Evolutionary conservation across 345 rosid genomes (phyloP).

Genomic region (Ceriops tagal): DNA sequence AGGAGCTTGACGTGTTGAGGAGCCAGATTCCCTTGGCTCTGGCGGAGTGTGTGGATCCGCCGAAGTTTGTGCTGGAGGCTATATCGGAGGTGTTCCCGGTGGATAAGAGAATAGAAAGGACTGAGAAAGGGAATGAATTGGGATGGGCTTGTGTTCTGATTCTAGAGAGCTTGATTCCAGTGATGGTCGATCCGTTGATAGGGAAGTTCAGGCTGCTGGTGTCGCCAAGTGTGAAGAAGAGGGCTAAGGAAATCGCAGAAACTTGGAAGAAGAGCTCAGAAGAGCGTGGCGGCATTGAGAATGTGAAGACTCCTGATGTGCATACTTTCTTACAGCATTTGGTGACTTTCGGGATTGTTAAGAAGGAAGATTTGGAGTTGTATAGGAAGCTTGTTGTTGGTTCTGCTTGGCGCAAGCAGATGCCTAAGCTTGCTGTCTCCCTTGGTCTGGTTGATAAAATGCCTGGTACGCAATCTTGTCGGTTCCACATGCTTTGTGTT

Average conservation of each 20-base stretch:
- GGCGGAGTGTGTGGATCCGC: slow-evolving; percentile 81
- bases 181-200: slow-evolving; percentile 80
- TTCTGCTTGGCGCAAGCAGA: slow-evolving; percentile 97
- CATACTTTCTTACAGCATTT: slow-evolving; percentile 95
- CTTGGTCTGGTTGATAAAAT: slow-evolving; percentile 88
- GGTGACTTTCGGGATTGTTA: slow-evolving; percentile 89
- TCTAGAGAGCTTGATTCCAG: slow-evolving; percentile 84
- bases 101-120: slow-evolving; percentile 53
- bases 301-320: slow-evolving; percentile 92
- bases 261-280: slow-evolving; percentile 88
- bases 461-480: slow-evolving; percentile 61
- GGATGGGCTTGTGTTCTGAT: slow-evolving; percentile 97
- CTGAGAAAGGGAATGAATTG: slow-evolving; percentile 52
- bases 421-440: slow-evolving; percentile 95
- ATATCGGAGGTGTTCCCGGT: slow-evolving; percentile 91
- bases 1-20: slow-evolving; percentile 66
- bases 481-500: no score
- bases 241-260: slow-evolving; percentile 79
- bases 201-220: slow-evolving; percentile 77
- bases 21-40: slow-evolving; percentile 62
- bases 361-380: slow-evolving; percentile 62
- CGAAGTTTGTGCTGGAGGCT: slow-evolving; percentile 74
- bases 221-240: slow-evolving; percentile 63
- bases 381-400: slow-evolving; percentile 91
- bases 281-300: slow-evolving; percentile 85